Evolutionary conservation across 371 early-diverging fungal species (phyloP).

Genomic region (Rhizopus microsporus): DNA sequence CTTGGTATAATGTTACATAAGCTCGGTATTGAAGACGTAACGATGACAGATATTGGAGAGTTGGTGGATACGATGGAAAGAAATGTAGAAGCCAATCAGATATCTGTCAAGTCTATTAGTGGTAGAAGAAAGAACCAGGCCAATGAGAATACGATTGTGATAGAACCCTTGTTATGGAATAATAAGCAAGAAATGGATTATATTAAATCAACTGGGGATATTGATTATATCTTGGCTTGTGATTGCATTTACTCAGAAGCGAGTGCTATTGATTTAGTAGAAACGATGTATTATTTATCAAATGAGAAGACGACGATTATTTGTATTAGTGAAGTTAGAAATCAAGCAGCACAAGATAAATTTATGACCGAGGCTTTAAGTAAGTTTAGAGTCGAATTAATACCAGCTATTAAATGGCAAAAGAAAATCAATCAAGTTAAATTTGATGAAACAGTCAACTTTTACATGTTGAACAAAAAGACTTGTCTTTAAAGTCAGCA

Average conservation of each 20-base stretch:
- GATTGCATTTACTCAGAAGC: slow-evolving; percentile 63
- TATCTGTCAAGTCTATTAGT: slow-evolving; percentile 33
- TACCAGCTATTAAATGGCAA: slow-evolving; percentile 49
- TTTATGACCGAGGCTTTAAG: slow-evolving; percentile 43
- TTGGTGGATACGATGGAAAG: slow-evolving; percentile 43
- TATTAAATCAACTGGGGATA: slow-evolving; percentile 31
- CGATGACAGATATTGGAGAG: slow-evolving; percentile 50
- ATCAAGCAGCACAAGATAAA: slow-evolving; percentile 54
- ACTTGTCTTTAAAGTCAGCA: slow-evolving; percentile 16
- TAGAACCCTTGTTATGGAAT: slow-evolving; percentile 51
- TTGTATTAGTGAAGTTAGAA: slow-evolving; percentile 54
- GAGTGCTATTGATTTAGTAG: slow-evolving; percentile 49
- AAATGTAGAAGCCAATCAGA: slow-evolving; percentile 48
- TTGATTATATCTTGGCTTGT: slow-evolving; percentile 54
- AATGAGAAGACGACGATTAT: slow-evolving; percentile 42
- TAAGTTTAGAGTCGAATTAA: slow-evolving; percentile 39
- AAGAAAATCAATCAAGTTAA: slow-evolving; percentile 36
- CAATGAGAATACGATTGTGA: slow-evolving; percentile 23
- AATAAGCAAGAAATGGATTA: slow-evolving; percentile 37
- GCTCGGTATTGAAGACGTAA: slow-evolving; percentile 45
- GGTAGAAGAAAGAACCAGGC: slow-evolving; percentile 41
- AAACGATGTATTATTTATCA: slow-evolving; percentile 45
- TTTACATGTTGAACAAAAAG: slow-evolving; percentile 40
- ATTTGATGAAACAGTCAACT: slow-evolving; percentile 50
- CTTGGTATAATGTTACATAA: slow-evolving; percentile 52